These are phyloP conservation scores for Colletotrichum theobromicola DNA, from an alignment of 2,329 filamentous ascomycete genomes.

Conservation along the genomic window DNA sequence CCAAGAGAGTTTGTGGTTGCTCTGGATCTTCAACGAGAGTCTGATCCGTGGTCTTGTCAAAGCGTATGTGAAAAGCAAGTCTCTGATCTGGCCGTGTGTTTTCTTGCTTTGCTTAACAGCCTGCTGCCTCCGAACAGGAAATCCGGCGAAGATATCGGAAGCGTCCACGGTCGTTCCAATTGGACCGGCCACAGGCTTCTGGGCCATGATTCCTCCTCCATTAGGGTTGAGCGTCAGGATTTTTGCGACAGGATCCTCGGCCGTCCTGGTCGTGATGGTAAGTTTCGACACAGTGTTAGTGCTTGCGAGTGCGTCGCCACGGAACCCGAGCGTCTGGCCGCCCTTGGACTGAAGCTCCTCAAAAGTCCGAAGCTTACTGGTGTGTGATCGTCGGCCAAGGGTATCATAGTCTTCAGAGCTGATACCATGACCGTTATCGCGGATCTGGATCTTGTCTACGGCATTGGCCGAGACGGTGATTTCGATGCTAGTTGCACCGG, in stretches of 20 bases:
- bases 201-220: constrained; percentile 44
- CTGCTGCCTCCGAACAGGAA: constrained; percentile 69
- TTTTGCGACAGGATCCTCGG: constrained; percentile 63
- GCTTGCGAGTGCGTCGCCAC: constrained; percentile 75
- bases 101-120: constrained; percentile 63
- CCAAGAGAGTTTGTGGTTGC: constrained; percentile 60
- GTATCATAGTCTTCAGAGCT: constrained; percentile 62
- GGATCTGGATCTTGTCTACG: constrained; percentile 71
- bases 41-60: constrained; percentile 69
- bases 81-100: constrained; percentile 61
- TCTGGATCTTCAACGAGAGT: constrained; percentile 64
- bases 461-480: constrained; percentile 70
- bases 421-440: constrained; percentile 78
- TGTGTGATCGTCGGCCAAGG: constrained; percentile 71
- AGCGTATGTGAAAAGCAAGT: constrained; percentile 67
- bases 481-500: constrained; percentile 69
- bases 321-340: constrained; percentile 72
- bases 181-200: constrained; percentile 52
- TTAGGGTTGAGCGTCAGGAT: constrained; percentile 46
- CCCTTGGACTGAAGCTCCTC: constrained; percentile 64
- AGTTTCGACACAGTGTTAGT: constrained; percentile 65
- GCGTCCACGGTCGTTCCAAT: constrained; percentile 74
- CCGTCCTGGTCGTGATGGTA: constrained; percentile 66
- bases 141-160: constrained; percentile 59
- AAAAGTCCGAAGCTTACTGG: constrained; percentile 74